phyloP scores from a whole-genome alignment of 345 rosid species.

The Eucalyptus globulus region DNA sequence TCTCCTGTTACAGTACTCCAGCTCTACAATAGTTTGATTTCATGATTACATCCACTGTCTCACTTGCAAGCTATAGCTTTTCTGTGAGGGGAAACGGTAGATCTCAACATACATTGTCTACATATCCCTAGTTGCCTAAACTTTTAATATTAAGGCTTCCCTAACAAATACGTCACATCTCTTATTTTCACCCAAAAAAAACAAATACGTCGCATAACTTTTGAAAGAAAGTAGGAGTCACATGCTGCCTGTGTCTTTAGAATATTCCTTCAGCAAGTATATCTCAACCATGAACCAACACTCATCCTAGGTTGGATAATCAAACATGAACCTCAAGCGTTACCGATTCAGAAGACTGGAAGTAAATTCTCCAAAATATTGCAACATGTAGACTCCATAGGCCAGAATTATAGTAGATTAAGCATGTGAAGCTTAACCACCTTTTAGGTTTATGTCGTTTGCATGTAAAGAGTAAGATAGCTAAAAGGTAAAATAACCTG shows the following conservation, averaged over 20 bases:
- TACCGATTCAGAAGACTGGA: neutral
- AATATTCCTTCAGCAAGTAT: neutral
- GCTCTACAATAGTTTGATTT: neutral
- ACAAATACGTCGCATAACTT: neutral
- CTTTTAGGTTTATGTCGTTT: neutral
- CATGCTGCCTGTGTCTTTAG: neutral
- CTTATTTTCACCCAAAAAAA: too few relatives aligned
- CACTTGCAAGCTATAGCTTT: neutral
- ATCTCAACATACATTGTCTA: neutral
- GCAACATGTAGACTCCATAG: neutral
- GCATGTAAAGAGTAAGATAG: neutral
- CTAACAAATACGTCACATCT: neutral
- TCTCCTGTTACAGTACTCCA: neutral
- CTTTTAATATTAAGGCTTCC: neutral
- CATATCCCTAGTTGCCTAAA: neutral
- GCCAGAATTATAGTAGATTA: neutral
- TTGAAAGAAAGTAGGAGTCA: neutral
- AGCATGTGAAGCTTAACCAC: neutral
- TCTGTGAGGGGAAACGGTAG: neutral
- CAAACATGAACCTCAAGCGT: neutral
- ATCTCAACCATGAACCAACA: neutral
- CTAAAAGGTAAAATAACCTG: constrained; percentile 33
- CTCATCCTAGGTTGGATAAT: neutral
- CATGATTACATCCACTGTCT: neutral
- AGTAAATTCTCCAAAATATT: neutral